These are phyloP conservation scores for Verticillium zaregamsianum DNA, from an alignment of 2,329 filamentous ascomycete genomes.

Conservation along the genomic window DNA sequence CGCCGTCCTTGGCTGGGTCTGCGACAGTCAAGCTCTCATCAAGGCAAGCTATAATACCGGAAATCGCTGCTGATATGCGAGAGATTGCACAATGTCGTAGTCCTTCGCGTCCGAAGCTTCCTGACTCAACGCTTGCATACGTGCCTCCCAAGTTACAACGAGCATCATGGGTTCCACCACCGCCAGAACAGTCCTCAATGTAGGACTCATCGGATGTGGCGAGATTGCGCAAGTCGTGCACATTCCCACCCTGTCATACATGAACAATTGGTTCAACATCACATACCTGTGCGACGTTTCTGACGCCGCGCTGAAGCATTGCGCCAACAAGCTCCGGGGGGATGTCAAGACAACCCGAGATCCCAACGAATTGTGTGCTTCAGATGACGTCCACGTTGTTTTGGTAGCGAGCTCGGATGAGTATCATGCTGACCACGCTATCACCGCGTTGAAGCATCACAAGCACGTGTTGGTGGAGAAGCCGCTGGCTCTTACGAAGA, in stretches of 20 bases:
- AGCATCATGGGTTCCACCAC: not conserved
- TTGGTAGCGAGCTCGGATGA: slow-evolving; percentile 47
- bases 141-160: not conserved
- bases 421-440: slow-evolving; percentile 41
- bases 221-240: slow-evolving; percentile 6
- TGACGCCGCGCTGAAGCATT: not conserved
- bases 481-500: slow-evolving; percentile 43
- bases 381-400: slow-evolving; percentile 40
- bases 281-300: slow-evolving; percentile 4
- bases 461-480: slow-evolving; percentile 56
- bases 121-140: no score
- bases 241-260: slow-evolving; percentile 2
- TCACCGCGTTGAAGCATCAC: slow-evolving; percentile 40
- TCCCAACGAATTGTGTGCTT: slow-evolving; percentile 29
- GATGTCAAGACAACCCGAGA: slow-evolving; percentile 25
- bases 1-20: not conserved
- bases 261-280: slow-evolving; percentile 2
- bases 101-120: not conserved
- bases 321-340: slow-evolving; percentile 19
- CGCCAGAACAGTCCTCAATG: not conserved
- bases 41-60: not conserved
- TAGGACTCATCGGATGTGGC: slow-evolving; percentile 4
- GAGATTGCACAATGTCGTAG: not conserved
- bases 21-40: not conserved
- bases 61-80: no score